Percentiles rank a stretch among this genome's conserved stretches.
Conservation (phyloP, 2,329 filamentous ascomycete genomes). For the Venturia pyrina region DNA sequence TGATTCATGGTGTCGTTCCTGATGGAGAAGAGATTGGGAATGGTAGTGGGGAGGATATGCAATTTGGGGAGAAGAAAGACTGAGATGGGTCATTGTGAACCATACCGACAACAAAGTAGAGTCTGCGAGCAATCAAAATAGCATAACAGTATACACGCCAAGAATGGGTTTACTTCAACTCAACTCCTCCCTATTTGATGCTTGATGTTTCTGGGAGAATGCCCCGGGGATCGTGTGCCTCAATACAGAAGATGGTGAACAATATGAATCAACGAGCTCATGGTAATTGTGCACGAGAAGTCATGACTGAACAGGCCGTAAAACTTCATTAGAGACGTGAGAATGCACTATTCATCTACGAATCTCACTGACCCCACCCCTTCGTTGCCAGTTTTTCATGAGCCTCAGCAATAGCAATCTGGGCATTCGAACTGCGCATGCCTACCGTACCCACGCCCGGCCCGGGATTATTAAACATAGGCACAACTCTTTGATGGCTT, state of each 20-base stretch:
- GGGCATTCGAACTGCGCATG: constrained; percentile 34
- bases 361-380: constrained; percentile 36
- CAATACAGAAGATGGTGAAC: too few species aligned
- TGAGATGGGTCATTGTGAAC: background rate
- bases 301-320: background rate
- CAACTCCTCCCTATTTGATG: too few species aligned
- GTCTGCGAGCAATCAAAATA: background rate
- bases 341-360: background rate
- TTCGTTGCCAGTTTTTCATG: constrained; percentile 36
- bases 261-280: too few species aligned
- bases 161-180: too few species aligned
- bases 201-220: too few species aligned
- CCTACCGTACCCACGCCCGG: constrained; percentile 34
- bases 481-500: constrained; percentile 39
- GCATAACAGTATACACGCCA: background rate
- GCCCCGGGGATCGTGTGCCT: too few species aligned
- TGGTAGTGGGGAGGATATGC: background rate
- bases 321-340: background rate
- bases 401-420: constrained; percentile 37
- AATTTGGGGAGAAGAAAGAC: background rate
- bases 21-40: background rate
- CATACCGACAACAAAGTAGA: background rate
- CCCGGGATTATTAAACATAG: constrained; percentile 43
- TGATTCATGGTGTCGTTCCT: constrained; percentile 24
- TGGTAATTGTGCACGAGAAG: background rate